Evolutionary conservation across 2,329 filamentous ascomycete genomes (phyloP), one percentile per base, ranked within the genome.

Genomic region (Fonsecaea nubica): DNA sequence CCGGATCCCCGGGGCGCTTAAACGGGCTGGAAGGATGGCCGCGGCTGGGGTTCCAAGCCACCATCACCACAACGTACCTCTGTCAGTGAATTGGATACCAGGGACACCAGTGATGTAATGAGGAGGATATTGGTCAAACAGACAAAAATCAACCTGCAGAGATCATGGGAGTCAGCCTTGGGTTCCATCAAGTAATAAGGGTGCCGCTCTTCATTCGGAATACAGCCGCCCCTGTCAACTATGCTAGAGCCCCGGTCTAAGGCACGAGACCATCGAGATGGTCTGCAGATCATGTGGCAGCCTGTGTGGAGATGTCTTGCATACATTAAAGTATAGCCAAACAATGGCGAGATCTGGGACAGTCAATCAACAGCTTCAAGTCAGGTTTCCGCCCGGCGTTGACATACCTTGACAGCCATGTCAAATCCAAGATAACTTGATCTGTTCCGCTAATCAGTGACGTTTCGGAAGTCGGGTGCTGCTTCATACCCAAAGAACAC

Each of bases 81-180:
- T 72, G 81, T 83, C 63, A 88, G 76, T 66, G 83, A 86, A 77
- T 87, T 86, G 50, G 84, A 85, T 73, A 88, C 80, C 66, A 87
- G 77, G 67, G 83, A 85, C 68, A 87, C 86, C 69, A 87, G 76
- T 35, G 84, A 86, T 36, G 86, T 87, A 66, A 88, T 83, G 64
- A 88, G 79, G 18, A 88, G 77, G 57, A 88, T 84, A 70, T 88
- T 88, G 59, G 85, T 88, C 77, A 89, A 78, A 63, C 82, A 84
- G 50, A 88, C 82, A 68, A 88, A 89, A 63, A 87, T 78, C 62
- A 89, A 78, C 85, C 79, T 81, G 70, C 32, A 35, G 60, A 40
- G 53, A 15, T 54, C 30, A 32, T 32, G 52, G 50, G 13, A 60
- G 64, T 72, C 63, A 72, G 71, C 64, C 38, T 42, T 35, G 36